Conservation (phyloP, 2,329 filamentous ascomycete genomes). For the Cladophialophora carrionii region DNA sequence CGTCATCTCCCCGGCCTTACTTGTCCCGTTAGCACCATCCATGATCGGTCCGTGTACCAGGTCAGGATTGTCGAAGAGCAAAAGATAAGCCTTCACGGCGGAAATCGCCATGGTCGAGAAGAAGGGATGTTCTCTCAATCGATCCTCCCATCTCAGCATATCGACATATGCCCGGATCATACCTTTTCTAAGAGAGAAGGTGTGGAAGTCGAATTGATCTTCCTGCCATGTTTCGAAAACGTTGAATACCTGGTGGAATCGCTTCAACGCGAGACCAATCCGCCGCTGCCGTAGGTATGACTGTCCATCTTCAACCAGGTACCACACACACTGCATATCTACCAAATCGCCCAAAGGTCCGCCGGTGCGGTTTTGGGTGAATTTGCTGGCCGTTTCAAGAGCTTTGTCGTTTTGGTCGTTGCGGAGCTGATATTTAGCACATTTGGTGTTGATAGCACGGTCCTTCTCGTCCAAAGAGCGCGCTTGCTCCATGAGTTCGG, state of each 20-base stretch:
- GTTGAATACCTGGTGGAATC: slow-evolving; percentile 83
- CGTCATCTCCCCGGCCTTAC: slow-evolving; percentile 56
- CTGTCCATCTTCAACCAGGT: slow-evolving; percentile 90
- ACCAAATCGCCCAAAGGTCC: slow-evolving; percentile 88
- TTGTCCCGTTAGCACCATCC: slow-evolving; percentile 58
- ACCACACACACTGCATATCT: slow-evolving; percentile 99
- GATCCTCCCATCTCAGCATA: slow-evolving; percentile 96
- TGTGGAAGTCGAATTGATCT: slow-evolving; percentile 98
- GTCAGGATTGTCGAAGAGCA: slow-evolving; percentile 74
- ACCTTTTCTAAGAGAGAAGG: slow-evolving; percentile 93
- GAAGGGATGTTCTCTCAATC: slow-evolving; percentile 87
- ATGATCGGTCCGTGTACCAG: slow-evolving; percentile 62
- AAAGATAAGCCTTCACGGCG: slow-evolving; percentile 78
- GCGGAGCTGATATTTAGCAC: slow-evolving; percentile 92
- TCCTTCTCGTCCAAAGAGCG: slow-evolving; percentile 85
- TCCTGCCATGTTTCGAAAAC: slow-evolving; percentile 98
- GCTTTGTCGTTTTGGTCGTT: slow-evolving; percentile 89
- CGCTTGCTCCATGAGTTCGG: slow-evolving; percentile 85
- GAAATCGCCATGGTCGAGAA: slow-evolving; percentile 81
- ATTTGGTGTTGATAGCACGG: slow-evolving; percentile 97
- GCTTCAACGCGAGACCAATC: slow-evolving; percentile 82
- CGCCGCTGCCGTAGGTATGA: slow-evolving; percentile 82
- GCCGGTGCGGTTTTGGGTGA: slow-evolving; percentile 89
- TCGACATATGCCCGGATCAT: slow-evolving; percentile 94
- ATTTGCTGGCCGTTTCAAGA: slow-evolving; percentile 85